phyloP scores from a whole-genome alignment of 2,329 filamentous ascomycete genomes.

The Torrubiellomyces zombiae region DNA sequence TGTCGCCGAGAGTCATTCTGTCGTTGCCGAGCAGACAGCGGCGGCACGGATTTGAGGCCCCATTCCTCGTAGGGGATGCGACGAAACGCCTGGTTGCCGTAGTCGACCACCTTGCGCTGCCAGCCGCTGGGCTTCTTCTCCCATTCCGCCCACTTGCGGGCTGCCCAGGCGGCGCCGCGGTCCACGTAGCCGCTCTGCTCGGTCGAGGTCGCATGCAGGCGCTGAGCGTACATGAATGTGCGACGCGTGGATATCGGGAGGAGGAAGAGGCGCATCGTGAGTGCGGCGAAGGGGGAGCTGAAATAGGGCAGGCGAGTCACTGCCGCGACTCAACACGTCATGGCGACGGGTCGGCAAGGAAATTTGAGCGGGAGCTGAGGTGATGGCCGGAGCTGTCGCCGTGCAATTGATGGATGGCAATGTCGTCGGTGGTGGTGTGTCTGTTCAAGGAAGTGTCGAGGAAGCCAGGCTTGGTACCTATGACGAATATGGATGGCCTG shows the following conservation, averaged over 20 bases:
- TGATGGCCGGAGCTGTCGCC: no score
- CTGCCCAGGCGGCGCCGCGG: conserved; percentile 52
- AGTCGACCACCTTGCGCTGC: conserved; percentile 74
- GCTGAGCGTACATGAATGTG: conserved; percentile 83
- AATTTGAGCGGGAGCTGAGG: no score
- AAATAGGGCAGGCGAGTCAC: no score
- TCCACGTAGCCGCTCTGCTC: conserved; percentile 41
- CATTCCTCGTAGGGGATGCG: conserved; percentile 95
- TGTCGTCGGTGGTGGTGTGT: no score
- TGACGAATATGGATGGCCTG: no score
- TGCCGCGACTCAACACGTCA: no score
- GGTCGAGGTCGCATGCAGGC: conserved; percentile 39
- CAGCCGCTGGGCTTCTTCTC: conserved; percentile 71
- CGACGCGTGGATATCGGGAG: conserved; percentile 83
- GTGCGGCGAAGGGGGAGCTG: no score
- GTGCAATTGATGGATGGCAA: no score
- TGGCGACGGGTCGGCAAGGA: no score
- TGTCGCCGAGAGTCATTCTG: conserved; percentile 45
- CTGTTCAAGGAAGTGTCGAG: no score
- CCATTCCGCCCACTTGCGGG: conserved; percentile 70
- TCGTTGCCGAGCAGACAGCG: conserved; percentile 51
- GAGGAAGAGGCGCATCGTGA: conserved; percentile 76
- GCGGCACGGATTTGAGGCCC: conserved; percentile 87
- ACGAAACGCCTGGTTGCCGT: conserved; percentile 72
- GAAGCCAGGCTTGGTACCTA: no score